These are phyloP conservation scores for Cocos nucifera DNA, from an alignment of 176 grass and related monocot species.

Conservation along the genomic window DNA sequence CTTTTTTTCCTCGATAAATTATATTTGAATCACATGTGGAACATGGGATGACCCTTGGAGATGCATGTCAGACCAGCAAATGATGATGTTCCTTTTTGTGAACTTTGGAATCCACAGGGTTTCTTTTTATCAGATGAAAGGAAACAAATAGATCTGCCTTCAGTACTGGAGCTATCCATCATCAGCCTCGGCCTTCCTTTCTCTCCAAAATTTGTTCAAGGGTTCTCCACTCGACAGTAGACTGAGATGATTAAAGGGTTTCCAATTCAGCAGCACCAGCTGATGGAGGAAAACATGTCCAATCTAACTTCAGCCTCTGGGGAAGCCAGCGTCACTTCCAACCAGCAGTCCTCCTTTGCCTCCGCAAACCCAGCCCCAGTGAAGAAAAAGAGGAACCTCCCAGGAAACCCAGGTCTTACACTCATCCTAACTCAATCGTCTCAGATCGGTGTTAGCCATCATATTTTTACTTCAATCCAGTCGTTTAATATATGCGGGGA, in stretches of 20 bases:
- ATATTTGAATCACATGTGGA: too few relatives aligned
- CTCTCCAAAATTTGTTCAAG: too few relatives aligned
- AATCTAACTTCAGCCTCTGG: constrained; percentile 93
- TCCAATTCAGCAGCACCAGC: constrained; percentile 52
- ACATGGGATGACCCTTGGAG: constrained; percentile 24
- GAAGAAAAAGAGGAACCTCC: constrained; percentile 96
- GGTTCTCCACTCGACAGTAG: too few relatives aligned
- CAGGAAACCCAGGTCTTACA: constrained; percentile 79
- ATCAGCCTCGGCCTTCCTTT: too few relatives aligned
- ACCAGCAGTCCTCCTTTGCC: constrained; percentile 40
- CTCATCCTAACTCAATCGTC: background rate
- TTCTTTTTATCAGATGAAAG: background rate
- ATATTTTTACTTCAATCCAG: background rate
- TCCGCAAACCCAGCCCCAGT: constrained; percentile 32
- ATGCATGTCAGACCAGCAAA: constrained; percentile 13
- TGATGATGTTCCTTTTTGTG: constrained; percentile 13
- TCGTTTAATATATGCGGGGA: too few relatives aligned
- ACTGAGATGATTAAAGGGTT: constrained; percentile 52
- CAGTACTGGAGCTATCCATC: too few relatives aligned
- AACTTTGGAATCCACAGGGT: constrained; percentile 9
- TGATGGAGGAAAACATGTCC: constrained; percentile 86
- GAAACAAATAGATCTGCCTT: background rate
- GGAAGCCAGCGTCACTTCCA: constrained; percentile 71
- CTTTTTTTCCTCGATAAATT: too few relatives aligned
- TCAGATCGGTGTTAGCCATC: background rate